Percentiles rank a stretch among this genome's conserved stretches.
Evolutionary conservation across 441 rosid species (phyloP).

Genomic region (Cnidoscolus chayamansa): DNA sequence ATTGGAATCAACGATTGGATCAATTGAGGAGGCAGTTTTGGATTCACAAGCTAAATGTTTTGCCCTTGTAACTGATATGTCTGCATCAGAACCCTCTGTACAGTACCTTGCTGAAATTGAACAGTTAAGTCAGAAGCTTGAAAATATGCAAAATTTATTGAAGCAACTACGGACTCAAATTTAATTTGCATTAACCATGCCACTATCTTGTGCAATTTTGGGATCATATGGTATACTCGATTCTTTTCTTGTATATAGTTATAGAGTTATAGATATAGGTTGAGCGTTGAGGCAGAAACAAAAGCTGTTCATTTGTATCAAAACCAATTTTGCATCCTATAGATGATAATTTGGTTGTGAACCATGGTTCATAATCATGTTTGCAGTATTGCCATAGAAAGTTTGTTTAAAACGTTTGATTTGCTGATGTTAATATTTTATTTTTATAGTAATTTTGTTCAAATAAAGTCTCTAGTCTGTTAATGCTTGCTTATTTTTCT

Average conservation of each 20-base stretch:
- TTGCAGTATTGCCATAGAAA: neutral
- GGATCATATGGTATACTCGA: slow-evolving; percentile 20
- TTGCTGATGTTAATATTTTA: neutral
- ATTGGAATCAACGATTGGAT: slow-evolving; percentile 49
- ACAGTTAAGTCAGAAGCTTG: slow-evolving; percentile 62
- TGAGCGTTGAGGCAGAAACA: slow-evolving; percentile 18
- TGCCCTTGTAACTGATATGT: slow-evolving; percentile 39
- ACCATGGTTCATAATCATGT: neutral
- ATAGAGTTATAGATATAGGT: slow-evolving; percentile 22
- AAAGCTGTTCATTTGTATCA: slow-evolving; percentile 7
- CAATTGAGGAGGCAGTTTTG: slow-evolving; percentile 63
- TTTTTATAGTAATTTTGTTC: too few relatives aligned
- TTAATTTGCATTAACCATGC: slow-evolving; percentile 22
- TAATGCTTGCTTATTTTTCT: too few relatives aligned
- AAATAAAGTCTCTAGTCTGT: too few relatives aligned
- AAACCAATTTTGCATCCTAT: slow-evolving; percentile 25
- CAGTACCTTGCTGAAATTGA: slow-evolving; percentile 38
- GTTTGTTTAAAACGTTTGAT: neutral
- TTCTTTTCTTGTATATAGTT: slow-evolving; percentile 60
- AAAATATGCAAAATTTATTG: slow-evolving; percentile 58
- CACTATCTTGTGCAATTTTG: slow-evolving; percentile 31
- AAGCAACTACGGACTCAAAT: slow-evolving; percentile 57
- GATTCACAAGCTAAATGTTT: slow-evolving; percentile 68
- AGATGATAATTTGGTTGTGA: neutral
- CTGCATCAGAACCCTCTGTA: slow-evolving; percentile 37